These are phyloP conservation scores for Penicillium coffeae DNA, from an alignment of 495 filamentous ascomycete genomes.

Conservation along the genomic window DNA sequence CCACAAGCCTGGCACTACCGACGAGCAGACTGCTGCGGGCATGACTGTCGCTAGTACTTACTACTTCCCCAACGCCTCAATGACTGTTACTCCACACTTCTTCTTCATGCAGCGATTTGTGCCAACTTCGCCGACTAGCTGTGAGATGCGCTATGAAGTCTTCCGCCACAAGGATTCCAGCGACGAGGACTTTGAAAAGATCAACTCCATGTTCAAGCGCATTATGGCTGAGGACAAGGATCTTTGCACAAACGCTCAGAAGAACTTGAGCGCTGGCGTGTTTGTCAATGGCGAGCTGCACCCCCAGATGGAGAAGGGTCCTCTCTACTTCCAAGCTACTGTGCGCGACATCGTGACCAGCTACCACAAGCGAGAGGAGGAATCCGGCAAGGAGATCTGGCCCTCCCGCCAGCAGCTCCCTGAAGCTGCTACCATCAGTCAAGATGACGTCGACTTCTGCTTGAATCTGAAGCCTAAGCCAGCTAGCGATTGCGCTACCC, in stretches of 20 bases:
- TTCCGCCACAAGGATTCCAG: constrained; percentile 39
- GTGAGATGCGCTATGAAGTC: constrained; percentile 43
- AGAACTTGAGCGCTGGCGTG: constrained; percentile 1
- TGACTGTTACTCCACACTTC: constrained; percentile 41
- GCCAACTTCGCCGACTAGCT: constrained; percentile 31
- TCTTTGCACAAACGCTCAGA: constrained; percentile 3
- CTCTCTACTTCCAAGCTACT: constrained; percentile 43
- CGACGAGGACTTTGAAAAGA: constrained; percentile 3
- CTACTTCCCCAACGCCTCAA: constrained; percentile 43
- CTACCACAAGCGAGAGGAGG: constrained; percentile 39
- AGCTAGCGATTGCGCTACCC: constrained; percentile 9
- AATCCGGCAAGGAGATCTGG: constrained; percentile 41
- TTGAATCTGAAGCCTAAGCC: constrained; percentile 20
- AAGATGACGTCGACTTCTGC: constrained; percentile 41
- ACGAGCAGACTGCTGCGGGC: constrained; percentile 29
- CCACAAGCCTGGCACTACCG: constrained; percentile 32
- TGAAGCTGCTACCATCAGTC: constrained; percentile 20
- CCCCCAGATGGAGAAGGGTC: constrained; percentile 41
- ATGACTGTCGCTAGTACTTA: constrained; percentile 35
- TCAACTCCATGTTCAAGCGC: constrained; percentile 4
- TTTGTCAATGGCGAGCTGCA: constrained; percentile 41
- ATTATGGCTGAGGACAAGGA: constrained; percentile 6
- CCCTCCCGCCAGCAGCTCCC: constrained; percentile 43
- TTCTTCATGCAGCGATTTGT: constrained; percentile 46
- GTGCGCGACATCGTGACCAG: constrained; percentile 36